A percentile compares a stretch with the other conserved stretches of the same genome.
phyloP scores from a whole-genome alignment of 176 grass and related monocot species.

The Olyra latifolia region DNA sequence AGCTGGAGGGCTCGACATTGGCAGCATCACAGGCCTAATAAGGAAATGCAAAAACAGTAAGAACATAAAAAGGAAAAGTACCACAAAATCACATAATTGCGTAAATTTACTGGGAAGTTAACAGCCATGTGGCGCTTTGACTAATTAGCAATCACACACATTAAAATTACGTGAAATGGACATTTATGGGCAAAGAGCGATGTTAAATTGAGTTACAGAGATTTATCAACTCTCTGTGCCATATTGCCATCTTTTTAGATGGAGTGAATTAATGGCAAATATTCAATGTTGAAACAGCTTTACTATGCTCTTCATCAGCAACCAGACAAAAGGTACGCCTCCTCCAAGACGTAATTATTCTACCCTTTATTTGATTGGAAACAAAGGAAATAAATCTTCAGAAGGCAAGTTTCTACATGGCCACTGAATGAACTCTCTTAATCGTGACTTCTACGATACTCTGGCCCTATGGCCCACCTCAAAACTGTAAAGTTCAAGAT shows the following conservation, averaged over 20 bases:
- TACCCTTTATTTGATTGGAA: neutral
- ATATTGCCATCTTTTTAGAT: neutral
- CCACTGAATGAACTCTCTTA: neutral
- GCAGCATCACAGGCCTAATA: slow-evolving; percentile 38
- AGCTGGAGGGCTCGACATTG: slow-evolving; percentile 45
- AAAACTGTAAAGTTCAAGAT: neutral
- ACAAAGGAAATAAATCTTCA: neutral
- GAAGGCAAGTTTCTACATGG: slow-evolving; percentile 4
- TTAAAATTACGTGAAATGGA: neutral
- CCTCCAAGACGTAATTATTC: neutral
- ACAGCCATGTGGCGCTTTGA: slow-evolving; percentile 5
- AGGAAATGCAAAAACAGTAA: too few relatives aligned
- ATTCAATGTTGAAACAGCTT: slow-evolving; percentile 4
- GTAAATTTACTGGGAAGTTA: neutral
- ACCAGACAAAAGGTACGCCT: neutral
- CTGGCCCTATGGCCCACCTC: neutral
- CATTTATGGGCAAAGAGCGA: neutral
- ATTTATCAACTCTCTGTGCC: neutral
- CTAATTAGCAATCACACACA: neutral
- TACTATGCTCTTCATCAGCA: neutral
- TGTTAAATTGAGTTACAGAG: neutral
- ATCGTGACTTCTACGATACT: neutral
- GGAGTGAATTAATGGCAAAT: neutral
- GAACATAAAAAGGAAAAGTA: slow-evolving; percentile 21
- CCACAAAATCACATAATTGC: neutral